phyloP scores from a whole-genome alignment of 176 grass and related monocot genomes.

The Phyllostachys edulis region DNA sequence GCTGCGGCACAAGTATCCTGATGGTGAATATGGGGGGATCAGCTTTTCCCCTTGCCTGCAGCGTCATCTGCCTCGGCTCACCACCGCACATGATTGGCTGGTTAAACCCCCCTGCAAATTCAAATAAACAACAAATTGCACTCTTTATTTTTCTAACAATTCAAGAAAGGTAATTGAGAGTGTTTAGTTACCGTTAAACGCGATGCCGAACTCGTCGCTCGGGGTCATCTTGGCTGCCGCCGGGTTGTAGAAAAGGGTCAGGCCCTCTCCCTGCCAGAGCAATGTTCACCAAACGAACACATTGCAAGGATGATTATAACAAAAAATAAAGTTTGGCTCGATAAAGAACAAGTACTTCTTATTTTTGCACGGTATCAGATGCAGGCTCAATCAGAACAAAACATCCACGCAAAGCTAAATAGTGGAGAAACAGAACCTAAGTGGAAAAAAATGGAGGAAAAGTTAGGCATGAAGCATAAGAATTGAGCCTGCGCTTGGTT shows the following conservation, averaged over 20 bases:
- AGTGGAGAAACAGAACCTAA: not conserved
- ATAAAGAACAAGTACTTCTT: too few relatives aligned
- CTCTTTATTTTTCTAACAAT: not conserved
- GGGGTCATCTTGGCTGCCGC: constrained; percentile 50
- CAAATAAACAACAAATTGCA: not conserved
- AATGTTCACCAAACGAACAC: not conserved
- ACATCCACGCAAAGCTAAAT: not conserved
- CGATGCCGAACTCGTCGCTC: constrained; percentile 69
- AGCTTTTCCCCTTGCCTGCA: constrained; percentile 67
- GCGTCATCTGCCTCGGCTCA: constrained; percentile 86
- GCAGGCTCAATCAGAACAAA: not conserved
- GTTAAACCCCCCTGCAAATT: constrained; percentile 78
- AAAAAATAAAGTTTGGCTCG: not conserved
- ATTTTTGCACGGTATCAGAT: not conserved
- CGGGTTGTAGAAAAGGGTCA: constrained; percentile 95
- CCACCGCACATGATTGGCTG: constrained; percentile 97
- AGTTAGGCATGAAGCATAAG: not conserved
- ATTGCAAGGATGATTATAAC: not conserved
- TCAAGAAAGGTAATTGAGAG: not conserved
- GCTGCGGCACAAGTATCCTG: constrained; percentile 68
- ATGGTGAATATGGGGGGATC: constrained; percentile 82
- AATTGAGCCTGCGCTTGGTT: not conserved
- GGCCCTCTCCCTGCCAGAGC: constrained; percentile 58
- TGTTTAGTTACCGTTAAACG: constrained; percentile 64
- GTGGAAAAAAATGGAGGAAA: not conserved